Evolutionary conservation across 2,329 filamentous ascomycete species (phyloP), one percentile per base, ranked within the genome.

Genomic region (Fusarium keratoplasticum): DNA sequence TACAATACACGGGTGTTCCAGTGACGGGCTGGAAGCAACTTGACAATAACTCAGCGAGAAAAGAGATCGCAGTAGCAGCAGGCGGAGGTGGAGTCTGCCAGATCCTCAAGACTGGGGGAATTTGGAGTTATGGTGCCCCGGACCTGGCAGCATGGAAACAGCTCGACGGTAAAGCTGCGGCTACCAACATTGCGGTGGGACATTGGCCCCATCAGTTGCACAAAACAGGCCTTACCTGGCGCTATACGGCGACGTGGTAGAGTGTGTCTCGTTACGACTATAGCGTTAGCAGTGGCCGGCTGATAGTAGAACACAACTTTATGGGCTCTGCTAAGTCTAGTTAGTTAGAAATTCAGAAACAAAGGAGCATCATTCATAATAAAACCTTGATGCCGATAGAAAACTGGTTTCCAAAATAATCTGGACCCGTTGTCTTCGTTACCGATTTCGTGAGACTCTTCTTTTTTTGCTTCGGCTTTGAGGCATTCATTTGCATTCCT

Each of bases 1-100:
- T 50, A 31, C 58, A 59, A 58, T 67, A 66, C 36, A 57, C 33
- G 2, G 64, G 64, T 22, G 58, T 61, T 50, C 58, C 64, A 22
- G 33, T 61, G 36, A 57, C 47, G 6, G 57, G 64, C 5, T 66
- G 63, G 63, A 40, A 60, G 25, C n/a, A 61, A 29, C 55, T 66
- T 7, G 63, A 66, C 42, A 40, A 66, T 42, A 61, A 66, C 18
- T 42, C 63, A 5, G 11, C 29, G 54, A 61, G 55, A n/a, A 66
- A 66, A 14, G 55, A 61, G 18, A 66, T 66, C 11, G 29, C 38
- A 1, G 64, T 59, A 22, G 31, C 29, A 57, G 44, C 35, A 35
- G 33, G 33, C 14, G 33, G 33, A 55, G 35, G 57, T 25, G 57
- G 64, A 55, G 35, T 66, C 7, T 66, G 57, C 42, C 64, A 66